Evolutionary conservation across 2,329 filamentous ascomycete species (phyloP), one percentile per base, ranked within the genome.

Genomic region (Neofusicoccum kwambonambiense): DNA sequence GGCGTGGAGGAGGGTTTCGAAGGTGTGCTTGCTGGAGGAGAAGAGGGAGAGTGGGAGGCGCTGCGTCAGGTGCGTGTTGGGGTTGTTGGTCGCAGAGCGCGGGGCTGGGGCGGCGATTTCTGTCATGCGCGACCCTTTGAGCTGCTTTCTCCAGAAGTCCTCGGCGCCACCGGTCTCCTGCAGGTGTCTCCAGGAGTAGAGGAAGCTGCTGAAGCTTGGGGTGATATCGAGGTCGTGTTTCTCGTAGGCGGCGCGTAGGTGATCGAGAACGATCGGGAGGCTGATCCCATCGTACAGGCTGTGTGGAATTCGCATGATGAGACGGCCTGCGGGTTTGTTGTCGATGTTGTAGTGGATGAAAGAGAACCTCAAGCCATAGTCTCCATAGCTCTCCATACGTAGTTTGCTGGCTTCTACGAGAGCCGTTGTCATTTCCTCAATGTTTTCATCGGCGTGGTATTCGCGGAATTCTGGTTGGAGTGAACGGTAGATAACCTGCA

Each of bases 211-310:
- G 70, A 82, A 84, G 0, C 82, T 80, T 3, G 78, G 45, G 12
- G 73, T 66, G 66, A 70, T 64, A 0, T 71, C 61, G 3, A 78
- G 64, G 0, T 67, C 45, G 5, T 67, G 66, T 6, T 77, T 79
- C 47, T 79, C 73, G 56, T 84, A 87, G 5, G 88, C 77, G 0
- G 81, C 79, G 3, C 84, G 84, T 39, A 90, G 83, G 70, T 89
- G 86, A 15, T 80, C 80, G 65, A 90, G 82, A 17, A 90, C 81
- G 17, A 82, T 77, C 0, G 87, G 84, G 9, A 90, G 80, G 68
- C 85, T 90, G 22, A 90, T 87, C 68, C 88, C 88, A 68, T 90
- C 88, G 71, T 90, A 90, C 69, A 90, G 88, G 0, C 87, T 85
- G 73, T 90, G 88, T 0, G 87, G 90, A 62, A 90, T 83, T 64